These are phyloP conservation scores for Aspergillus ibericus DNA, from an alignment of 2,329 filamentous ascomycete species.

Conservation along the genomic window DNA sequence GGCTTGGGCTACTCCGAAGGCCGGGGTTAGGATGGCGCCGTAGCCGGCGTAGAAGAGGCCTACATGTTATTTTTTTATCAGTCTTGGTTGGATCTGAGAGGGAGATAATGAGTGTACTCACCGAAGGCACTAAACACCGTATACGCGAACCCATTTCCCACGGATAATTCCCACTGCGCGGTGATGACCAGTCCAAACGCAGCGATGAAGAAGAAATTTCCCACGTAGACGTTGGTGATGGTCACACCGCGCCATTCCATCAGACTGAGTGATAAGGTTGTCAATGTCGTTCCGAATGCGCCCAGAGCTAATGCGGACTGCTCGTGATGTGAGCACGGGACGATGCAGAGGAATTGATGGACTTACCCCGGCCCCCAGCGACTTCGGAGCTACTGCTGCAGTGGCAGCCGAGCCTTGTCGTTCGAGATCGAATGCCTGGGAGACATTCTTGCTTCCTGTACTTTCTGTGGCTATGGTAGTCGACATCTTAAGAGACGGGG, in stretches of 20 bases:
- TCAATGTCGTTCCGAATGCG: conserved; percentile 56
- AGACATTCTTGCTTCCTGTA: conserved; percentile 5
- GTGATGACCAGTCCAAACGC: conserved; percentile 56
- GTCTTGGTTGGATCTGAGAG: background rate
- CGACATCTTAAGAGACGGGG: conserved; percentile 9
- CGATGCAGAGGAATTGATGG: background rate
- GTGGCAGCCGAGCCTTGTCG: conserved; percentile 9
- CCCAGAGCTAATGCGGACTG: conserved; percentile 53
- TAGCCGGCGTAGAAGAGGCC: conserved; percentile 54
- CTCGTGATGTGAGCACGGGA: background rate
- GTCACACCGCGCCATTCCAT: conserved; percentile 58
- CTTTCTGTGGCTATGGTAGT: background rate
- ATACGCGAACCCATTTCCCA: conserved; percentile 56
- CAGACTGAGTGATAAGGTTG: conserved; percentile 54
- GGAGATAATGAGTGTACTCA: conserved; percentile 19
- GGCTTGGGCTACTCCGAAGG: conserved; percentile 47
- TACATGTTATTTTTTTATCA: conserved; percentile 6
- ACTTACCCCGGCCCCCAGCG: conserved; percentile 25
- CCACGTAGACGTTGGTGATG: conserved; percentile 54
- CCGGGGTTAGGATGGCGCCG: conserved; percentile 50
- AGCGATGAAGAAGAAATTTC: conserved; percentile 55
- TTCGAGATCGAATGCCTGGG: conserved; percentile 15
- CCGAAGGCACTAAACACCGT: conserved; percentile 58
- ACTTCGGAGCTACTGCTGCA: conserved; percentile 8
- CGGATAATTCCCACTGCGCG: conserved; percentile 57